Percentiles rank a stretch among this genome's conserved stretches.
These are phyloP conservation scores for Talaromyces ruber DNA, from an alignment of 495 filamentous ascomycete genomes.

Conservation along the genomic window DNA sequence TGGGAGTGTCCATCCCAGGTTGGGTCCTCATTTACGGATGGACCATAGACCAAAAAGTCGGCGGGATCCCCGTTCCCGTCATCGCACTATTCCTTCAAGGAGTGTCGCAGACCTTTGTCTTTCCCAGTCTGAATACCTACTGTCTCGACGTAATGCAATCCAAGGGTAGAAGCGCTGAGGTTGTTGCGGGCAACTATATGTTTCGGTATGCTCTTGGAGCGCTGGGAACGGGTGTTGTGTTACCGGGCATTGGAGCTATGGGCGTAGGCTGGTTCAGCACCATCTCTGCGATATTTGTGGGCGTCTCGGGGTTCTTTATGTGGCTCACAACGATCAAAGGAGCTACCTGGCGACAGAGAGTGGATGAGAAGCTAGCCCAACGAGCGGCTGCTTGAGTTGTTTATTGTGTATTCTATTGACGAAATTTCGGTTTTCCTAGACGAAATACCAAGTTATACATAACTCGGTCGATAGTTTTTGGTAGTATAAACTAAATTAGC, in stretches of 20 bases:
- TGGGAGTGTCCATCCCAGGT: conserved; percentile 51
- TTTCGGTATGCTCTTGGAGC: conserved; percentile 62
- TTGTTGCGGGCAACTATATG: conserved; percentile 68
- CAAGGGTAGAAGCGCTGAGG: conserved; percentile 47
- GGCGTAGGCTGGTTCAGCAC: conserved; percentile 60
- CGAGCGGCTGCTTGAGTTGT: conserved; percentile 1
- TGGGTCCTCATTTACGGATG: conserved; percentile 68
- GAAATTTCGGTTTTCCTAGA: not conserved
- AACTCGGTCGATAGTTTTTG: not conserved
- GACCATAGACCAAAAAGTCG: conserved; percentile 56
- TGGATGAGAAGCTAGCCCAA: conserved; percentile 32
- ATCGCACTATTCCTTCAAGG: conserved; percentile 66
- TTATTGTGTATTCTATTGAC: not conserved
- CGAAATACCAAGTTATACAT: not conserved
- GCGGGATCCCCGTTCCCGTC: conserved; percentile 59
- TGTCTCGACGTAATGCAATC: conserved; percentile 67
- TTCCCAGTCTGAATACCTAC: conserved; percentile 66
- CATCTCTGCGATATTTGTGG: conserved; percentile 47
- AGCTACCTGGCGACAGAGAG: conserved; percentile 40
- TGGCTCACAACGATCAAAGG: conserved; percentile 45
- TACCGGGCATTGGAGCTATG: conserved; percentile 57
- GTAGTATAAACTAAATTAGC: not conserved
- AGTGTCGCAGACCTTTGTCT: conserved; percentile 60
- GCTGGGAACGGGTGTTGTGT: conserved; percentile 52
- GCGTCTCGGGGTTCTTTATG: conserved; percentile 33